These are phyloP conservation scores for Dillenia turbinata DNA, from an alignment of 164 flowering plant genomes.

Conservation along the genomic window DNA sequence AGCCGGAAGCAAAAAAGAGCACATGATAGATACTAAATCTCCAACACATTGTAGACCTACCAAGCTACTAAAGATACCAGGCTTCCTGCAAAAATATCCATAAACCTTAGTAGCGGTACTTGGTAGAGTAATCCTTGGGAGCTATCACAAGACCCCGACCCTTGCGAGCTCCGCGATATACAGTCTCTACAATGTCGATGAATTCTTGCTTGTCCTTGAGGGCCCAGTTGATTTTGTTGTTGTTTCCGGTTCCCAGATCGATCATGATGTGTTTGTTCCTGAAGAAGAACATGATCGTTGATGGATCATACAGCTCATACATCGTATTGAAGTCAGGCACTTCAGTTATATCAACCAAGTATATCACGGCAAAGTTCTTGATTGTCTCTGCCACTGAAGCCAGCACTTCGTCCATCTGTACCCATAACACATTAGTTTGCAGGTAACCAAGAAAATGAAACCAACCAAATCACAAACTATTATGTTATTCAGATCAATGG, in stretches of 20 bases:
- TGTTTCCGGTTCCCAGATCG: constrained; percentile 81
- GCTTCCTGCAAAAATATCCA: too few species aligned
- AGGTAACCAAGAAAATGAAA: not conserved
- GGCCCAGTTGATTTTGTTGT: constrained; percentile 85
- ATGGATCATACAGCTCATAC: constrained; percentile 78
- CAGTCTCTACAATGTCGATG: constrained; percentile 75
- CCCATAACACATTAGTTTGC: too few species aligned
- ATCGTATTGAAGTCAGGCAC: constrained; percentile 80
- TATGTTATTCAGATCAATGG: too few species aligned
- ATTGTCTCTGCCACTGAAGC: constrained; percentile 75
- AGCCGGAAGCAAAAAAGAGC: too few species aligned
- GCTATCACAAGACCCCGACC: constrained; percentile 79
- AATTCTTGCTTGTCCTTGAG: constrained; percentile 77
- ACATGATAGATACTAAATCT: too few species aligned
- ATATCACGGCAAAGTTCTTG: constrained; percentile 73
- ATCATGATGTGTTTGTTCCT: constrained; percentile 87
- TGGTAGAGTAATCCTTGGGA: constrained; percentile 79
- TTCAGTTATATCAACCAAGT: constrained; percentile 72
- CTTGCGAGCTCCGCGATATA: constrained; percentile 74
- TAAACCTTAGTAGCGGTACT: constrained; percentile 52
- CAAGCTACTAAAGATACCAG: too few species aligned
- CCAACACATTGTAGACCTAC: too few species aligned
- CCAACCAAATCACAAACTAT: not conserved
- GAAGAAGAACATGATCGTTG: constrained; percentile 75
- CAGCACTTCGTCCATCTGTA: constrained; percentile 74